phyloP scores from a whole-genome alignment of 2,329 filamentous ascomycete genomes.

The Monosporascus ibericus region DNA sequence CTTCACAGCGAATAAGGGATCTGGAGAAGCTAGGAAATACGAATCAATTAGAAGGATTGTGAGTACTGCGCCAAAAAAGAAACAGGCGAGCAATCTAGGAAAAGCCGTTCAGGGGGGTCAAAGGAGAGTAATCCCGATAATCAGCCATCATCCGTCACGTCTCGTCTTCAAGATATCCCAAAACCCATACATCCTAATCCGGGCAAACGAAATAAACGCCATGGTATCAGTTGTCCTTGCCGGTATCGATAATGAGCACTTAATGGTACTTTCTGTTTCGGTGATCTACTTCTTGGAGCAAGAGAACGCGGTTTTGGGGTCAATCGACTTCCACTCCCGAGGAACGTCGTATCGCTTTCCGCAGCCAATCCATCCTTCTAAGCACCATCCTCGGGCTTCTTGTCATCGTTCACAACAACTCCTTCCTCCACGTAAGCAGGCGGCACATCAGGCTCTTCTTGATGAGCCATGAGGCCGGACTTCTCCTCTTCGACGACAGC shows the following conservation, averaged over 20 bases:
- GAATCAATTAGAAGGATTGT: too few relatives aligned
- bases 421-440: constrained; percentile 24
- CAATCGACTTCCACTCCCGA: not conserved
- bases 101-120: too few relatives aligned
- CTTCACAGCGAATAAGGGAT: too few relatives aligned
- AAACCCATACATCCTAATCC: not conserved
- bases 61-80: too few relatives aligned
- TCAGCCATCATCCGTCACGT: too few relatives aligned
- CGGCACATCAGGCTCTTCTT: constrained; percentile 25
- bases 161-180: too few relatives aligned
- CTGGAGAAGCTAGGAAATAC: too few relatives aligned
- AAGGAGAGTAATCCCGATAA: too few relatives aligned
- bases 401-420: constrained; percentile 14
- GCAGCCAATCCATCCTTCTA: constrained; percentile 6
- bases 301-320: not conserved
- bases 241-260: not conserved
- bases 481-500: constrained; percentile 41
- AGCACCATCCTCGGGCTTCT: constrained; percentile 22
- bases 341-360: not conserved
- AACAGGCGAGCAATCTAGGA: too few relatives aligned
- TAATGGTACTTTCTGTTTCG: not conserved
- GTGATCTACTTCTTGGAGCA: not conserved
- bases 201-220: not conserved
- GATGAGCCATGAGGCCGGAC: constrained; percentile 39
- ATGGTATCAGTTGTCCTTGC: not conserved